Evolutionary conservation across 805 yeast species (phyloP).

Genomic region (Metahyphopichia silvanorum): DNA sequence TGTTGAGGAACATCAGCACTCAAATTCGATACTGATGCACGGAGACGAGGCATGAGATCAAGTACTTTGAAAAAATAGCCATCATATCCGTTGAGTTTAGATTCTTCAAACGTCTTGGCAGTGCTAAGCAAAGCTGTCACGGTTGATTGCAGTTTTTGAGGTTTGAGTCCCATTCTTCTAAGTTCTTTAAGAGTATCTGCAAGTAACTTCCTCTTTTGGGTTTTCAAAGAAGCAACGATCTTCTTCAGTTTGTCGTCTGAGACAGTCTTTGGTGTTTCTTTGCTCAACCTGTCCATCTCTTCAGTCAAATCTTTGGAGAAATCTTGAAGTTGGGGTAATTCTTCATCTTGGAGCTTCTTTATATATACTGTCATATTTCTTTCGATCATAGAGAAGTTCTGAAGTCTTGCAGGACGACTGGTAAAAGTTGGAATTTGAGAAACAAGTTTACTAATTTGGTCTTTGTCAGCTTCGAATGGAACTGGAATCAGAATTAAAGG

Average conservation of each 20-base stretch:
- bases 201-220: conserved; percentile 76
- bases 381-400: conserved; percentile 47
- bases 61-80: conserved; percentile 62
- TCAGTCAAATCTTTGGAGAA: conserved; percentile 52
- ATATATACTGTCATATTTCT: conserved; percentile 54
- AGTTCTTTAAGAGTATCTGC: conserved; percentile 76
- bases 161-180: conserved; percentile 67
- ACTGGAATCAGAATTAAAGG: conserved; percentile 9
- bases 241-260: conserved; percentile 73
- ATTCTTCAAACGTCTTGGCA: conserved; percentile 41
- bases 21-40: conserved; percentile 58
- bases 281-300: conserved; percentile 60
- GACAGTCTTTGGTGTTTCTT: conserved; percentile 72
- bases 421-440: conserved; percentile 54
- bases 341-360: conserved; percentile 24
- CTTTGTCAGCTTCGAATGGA: conserved; percentile 6
- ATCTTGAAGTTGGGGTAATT: conserved; percentile 48
- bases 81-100: conserved; percentile 40
- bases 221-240: conserved; percentile 61
- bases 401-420: conserved; percentile 55
- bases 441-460: conserved; percentile 27
- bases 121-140: conserved; percentile 61
- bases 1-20: conserved; percentile 72
- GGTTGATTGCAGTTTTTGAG: conserved; percentile 50
- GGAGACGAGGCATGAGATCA: conserved; percentile 76